Base-by-base conservation (phyloP, 768 basidiomycete genomes). In the Tylopilus plumbeoviolaceoides region DNA sequence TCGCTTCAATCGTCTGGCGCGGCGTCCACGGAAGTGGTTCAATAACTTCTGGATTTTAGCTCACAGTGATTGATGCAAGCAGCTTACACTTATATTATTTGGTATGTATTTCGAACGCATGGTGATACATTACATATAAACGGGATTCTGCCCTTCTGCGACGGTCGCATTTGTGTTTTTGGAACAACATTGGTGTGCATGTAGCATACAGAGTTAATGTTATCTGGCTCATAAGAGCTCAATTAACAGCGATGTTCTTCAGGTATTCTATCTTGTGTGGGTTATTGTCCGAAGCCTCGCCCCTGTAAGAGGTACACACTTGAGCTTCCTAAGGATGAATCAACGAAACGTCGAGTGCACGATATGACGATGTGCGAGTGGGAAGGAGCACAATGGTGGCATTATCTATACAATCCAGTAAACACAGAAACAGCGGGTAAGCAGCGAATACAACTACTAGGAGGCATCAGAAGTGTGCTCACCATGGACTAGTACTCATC, bases 401-500 rank as follows among this genome's bases (percentile, higher is more conserved):
- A 7, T 78, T 91, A n/a, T 48, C n/a, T 5, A 15, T 15, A 33
- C 14, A 33, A 33, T 9, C 33, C 33, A 33, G 14, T 9, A 33
- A 33, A 15, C 33, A 11, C 12, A 14, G 14, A 12, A 33, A 33
- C 4, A 15, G 12, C 2, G 14, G 31, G 33, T 33, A 15, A 33
- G 33, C 33, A 33, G 14, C 14, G 14, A 33, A 15, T 33, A 33
- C 12, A 33, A 15, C 30, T 5, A 30, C 30, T 30, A 30, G 30
- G 30, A 30, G 30, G 8, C 9, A 12, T 14, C 30, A 30, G 31
- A n/a, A 33, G 33, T 14, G 9, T 10, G 61, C 83, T 50, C 58
- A 90, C 90, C 90, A 53, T 93, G 80, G 38, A 98, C 81, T n/a
- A n/a, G n/a, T n/a, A n/a, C n/a, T n/a, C n/a, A 60, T 98, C 95